These are phyloP conservation scores for Colletotrichum viniferum DNA, from an alignment of 2,329 filamentous ascomycete species.

Conservation along the genomic window DNA sequence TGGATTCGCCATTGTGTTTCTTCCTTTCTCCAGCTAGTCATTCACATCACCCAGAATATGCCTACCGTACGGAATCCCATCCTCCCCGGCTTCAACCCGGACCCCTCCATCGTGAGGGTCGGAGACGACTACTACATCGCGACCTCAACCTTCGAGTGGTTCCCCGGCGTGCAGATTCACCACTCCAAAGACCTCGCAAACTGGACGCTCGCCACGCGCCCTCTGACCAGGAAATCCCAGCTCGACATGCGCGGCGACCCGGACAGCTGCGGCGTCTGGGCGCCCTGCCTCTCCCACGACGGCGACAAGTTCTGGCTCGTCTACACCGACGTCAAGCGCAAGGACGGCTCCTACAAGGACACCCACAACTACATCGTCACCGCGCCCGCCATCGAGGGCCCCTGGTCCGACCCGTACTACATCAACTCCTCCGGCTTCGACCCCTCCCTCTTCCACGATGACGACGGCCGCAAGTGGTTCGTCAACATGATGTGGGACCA, in stretches of 20 bases:
- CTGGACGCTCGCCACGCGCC: conserved; percentile 52
- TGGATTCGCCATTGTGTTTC: accelerated
- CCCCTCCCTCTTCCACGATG: conserved; percentile 63
- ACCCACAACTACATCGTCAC: conserved; percentile 68
- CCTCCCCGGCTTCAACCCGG: conserved; percentile 60
- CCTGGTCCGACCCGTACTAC: conserved; percentile 66
- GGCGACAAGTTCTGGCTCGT: conserved; percentile 66
- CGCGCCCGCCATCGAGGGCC: conserved; percentile 56
- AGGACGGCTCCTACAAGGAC: conserved; percentile 70
- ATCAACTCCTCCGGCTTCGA: conserved; percentile 68
- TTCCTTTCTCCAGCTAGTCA: background rate
- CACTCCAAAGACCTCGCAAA: conserved; percentile 58
- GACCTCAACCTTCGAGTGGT: conserved; percentile 62
- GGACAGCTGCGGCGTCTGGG: conserved; percentile 67
- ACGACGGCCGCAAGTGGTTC: conserved; percentile 60
- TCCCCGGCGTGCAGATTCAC: conserved; percentile 59
- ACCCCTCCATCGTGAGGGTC: conserved; percentile 58
- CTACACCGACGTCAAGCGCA: conserved; percentile 70
- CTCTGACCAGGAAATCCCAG: conserved; percentile 53
- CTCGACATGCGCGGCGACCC: conserved; percentile 64
- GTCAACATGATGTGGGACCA: conserved; percentile 63
- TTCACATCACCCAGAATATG: conserved; percentile 37
- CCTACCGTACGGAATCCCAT: conserved; percentile 57
- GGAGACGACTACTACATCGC: conserved; percentile 60
- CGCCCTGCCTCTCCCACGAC: conserved; percentile 67